phyloP scores from a whole-genome alignment of 129 eudicot species.

The Kitagawia praeruptora region DNA sequence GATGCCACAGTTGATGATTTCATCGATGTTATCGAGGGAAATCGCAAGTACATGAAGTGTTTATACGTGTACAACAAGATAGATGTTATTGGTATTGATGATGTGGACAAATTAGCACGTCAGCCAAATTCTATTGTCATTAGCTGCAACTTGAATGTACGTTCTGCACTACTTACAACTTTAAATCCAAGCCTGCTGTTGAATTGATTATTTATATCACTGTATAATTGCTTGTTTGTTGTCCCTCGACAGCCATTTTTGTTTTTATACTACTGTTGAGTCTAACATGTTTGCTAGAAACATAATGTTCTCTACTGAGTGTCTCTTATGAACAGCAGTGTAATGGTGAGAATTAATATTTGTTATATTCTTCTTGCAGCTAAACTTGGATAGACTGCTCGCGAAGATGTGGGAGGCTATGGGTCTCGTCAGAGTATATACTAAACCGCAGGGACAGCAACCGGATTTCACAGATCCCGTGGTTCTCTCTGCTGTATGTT shows the following conservation, averaged over 20 bases:
- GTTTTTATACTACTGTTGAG: not conserved
- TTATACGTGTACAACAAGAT: conserved; percentile 97
- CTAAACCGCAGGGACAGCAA: conserved; percentile 98
- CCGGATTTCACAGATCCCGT: conserved; percentile 95
- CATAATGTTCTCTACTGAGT: not conserved
- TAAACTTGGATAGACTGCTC: conserved; percentile 92
- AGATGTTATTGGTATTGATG: conserved; percentile 98
- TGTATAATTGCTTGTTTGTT: not conserved
- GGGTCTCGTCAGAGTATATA: conserved; percentile 97
- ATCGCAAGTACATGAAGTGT: conserved; percentile 97
- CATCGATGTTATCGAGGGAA: conserved; percentile 97
- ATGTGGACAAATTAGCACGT: conserved; percentile 88
- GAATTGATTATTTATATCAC: not conserved
- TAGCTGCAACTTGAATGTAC: conserved; percentile 75
- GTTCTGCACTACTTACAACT: not conserved
- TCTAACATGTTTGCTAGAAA: not conserved
- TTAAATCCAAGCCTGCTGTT: not conserved
- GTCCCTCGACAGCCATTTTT: not conserved
- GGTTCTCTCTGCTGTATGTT: conserved; percentile 92
- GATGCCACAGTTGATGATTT: conserved; percentile 99
- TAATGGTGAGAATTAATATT: conserved; percentile 3
- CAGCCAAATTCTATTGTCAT: conserved; percentile 95
- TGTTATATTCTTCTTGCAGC: conserved; percentile 36
- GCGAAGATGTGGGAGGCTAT: conserved; percentile 99
- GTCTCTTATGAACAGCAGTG: conserved; percentile 2